Evolutionary conservation across 1,284 basidiomycete species (phyloP), one percentile per base, ranked within the genome.

Genomic region (Termitomyces sp.): DNA sequence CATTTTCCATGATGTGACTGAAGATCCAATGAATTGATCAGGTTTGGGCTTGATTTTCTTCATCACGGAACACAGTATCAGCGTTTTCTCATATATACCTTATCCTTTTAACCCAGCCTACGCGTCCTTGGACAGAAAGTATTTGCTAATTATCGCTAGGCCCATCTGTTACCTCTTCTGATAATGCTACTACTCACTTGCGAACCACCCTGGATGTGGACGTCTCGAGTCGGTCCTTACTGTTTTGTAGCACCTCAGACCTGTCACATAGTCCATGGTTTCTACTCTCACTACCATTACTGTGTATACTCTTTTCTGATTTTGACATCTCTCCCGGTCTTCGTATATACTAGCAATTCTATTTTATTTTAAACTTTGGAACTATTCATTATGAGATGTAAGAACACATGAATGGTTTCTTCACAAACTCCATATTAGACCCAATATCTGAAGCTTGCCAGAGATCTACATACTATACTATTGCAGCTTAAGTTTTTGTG

Each of bases 141-240:
- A 52, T 61, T 65, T 63, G 50, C 55, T 56, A 45, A 53, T 54
- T 41, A 52, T 50, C 46, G 50, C 53, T 54, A 53, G 47, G 44
- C 52, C 33, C 53, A 55, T 63, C 54, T 73, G 68, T 73, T 73
- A 70, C 72, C 69, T 73, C 72, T 74, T 78, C 77, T 77, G 69
- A 73, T 72, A 53, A 48, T 47, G 48, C 69, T 73, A 70, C 73
- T 73, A 70, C 77, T 73, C 69, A 78, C 77, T 70, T 65, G 74
- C 74, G 65, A 59, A 70, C 67, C 72, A 68, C 69, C 28, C 39
- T 61, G 64, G 64, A 69, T 43, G 58, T 70, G 76, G 73, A 70
- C 72, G 77, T 77, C 69, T 72, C 65, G 75, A 80, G 80, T 81
- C 82, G 65, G 77, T 86, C 82, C 56, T 83, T 86, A 82, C 79